These are phyloP conservation scores for Candida maltosa DNA, from an alignment of 805 yeast species.

Conservation along the genomic window DNA sequence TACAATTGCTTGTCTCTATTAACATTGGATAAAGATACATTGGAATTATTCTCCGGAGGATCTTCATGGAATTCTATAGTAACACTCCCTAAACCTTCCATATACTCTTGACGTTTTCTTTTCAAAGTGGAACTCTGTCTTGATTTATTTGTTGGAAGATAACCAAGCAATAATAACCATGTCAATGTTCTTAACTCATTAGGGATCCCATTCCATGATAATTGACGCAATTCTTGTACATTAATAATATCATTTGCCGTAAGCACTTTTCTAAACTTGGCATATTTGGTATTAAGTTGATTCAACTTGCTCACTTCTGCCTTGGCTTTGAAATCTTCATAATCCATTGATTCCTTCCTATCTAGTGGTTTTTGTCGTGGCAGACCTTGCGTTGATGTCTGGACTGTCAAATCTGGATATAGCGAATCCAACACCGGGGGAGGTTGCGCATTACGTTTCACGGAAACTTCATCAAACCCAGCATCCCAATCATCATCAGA, in stretches of 20 bases:
- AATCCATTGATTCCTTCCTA: constrained; percentile 8
- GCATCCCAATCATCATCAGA: constrained; percentile 93
- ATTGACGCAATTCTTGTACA: constrained; percentile 63
- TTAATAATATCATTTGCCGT: constrained; percentile 49
- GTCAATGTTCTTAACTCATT: constrained; percentile 71
- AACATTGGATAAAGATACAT: constrained; percentile 6
- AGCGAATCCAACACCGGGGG: constrained; percentile 31
- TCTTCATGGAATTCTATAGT: constrained; percentile 40
- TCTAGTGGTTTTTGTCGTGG: not conserved
- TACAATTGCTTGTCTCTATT: constrained; percentile 59
- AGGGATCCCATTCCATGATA: constrained; percentile 96
- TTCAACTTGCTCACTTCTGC: constrained; percentile 54
- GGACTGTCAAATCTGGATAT: constrained; percentile 32
- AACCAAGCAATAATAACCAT: constrained; percentile 90
- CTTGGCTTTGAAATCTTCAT: constrained; percentile 32
- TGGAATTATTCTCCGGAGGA: constrained; percentile 12
- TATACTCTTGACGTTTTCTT: constrained; percentile 82
- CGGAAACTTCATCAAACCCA: constrained; percentile 44
- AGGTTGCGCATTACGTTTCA: constrained; percentile 18
- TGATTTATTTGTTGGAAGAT: constrained; percentile 79
- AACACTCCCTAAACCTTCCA: constrained; percentile 67
- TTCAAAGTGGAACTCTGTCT: constrained; percentile 67
- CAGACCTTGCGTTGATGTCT: constrained; percentile 1
- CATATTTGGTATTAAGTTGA: constrained; percentile 58
- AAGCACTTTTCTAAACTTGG: constrained; percentile 64